phyloP scores from a whole-genome alignment of 129 eudicot species.

The Pulicaria dysenterica region DNA sequence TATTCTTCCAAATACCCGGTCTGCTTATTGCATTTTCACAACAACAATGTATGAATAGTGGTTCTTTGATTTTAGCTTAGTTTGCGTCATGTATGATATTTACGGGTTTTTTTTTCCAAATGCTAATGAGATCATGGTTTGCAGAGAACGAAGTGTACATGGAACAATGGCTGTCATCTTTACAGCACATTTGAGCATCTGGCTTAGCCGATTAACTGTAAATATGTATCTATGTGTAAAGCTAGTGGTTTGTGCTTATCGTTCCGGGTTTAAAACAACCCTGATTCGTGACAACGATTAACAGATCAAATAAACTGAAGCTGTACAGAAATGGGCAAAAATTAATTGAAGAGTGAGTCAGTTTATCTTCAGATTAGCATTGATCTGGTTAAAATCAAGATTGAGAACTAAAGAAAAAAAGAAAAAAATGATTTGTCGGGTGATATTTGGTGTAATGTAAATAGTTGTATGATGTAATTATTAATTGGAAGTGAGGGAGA shows the following conservation, averaged over 20 bases:
- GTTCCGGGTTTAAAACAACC: slow-evolving; percentile 23
- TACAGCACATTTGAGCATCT: slow-evolving; percentile 34
- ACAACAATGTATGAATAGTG: no score
- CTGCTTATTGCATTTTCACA: no score
- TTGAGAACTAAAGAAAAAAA: not conserved
- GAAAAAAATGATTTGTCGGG: slow-evolving; percentile 36
- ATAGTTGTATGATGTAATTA: slow-evolving; percentile 29
- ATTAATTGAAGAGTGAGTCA: slow-evolving; percentile 16
- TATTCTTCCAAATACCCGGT: not conserved
- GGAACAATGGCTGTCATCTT: slow-evolving; percentile 43
- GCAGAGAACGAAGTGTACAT: slow-evolving; percentile 41
- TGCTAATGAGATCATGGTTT: slow-evolving; percentile 15
- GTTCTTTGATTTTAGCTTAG: not conserved
- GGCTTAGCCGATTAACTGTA: slow-evolving; percentile 38
- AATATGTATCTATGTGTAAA: slow-evolving; percentile 42
- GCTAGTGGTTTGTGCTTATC: slow-evolving; percentile 27
- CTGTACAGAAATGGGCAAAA: slow-evolving; percentile 12
- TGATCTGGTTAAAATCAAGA: slow-evolving; percentile 34
- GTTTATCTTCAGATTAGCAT: slow-evolving; percentile 19
- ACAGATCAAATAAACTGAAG: slow-evolving; percentile 29
- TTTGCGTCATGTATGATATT: slow-evolving; percentile 6
- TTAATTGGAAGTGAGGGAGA: slow-evolving; percentile 32
- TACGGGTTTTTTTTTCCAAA: not conserved
- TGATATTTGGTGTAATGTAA: slow-evolving; percentile 29
- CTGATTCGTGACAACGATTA: slow-evolving; percentile 28